Evolutionary conservation across 352 stramenopile species (phyloP).

Genomic region (Peronospora farinosa): DNA sequence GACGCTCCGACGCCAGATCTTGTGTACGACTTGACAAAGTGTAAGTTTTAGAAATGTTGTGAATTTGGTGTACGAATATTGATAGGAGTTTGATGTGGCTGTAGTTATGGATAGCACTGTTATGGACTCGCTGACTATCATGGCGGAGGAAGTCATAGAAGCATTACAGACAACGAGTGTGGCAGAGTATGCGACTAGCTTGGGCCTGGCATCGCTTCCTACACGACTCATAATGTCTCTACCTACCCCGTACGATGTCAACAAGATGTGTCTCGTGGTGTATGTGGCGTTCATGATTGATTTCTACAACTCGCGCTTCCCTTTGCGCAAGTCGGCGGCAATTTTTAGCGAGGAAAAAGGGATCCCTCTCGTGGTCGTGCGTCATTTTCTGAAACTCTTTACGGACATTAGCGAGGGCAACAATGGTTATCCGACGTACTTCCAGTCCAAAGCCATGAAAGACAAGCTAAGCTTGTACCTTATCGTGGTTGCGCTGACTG

Average conservation of each 20-base stretch:
- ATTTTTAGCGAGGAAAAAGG: constrained; percentile 69
- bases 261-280: constrained; percentile 61
- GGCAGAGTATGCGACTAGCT: constrained; percentile 44
- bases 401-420: constrained; percentile 49
- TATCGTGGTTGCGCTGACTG: constrained; percentile 63
- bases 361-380: constrained; percentile 64
- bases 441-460: constrained; percentile 72
- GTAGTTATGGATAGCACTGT: constrained; percentile 58
- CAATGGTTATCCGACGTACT: constrained; percentile 55
- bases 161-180: constrained; percentile 47
- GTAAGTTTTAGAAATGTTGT: constrained; percentile 33
- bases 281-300: constrained; percentile 72
- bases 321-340: constrained; percentile 55
- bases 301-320: constrained; percentile 56
- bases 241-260: constrained; percentile 58
- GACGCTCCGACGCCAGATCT: constrained; percentile 68
- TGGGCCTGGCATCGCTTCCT: constrained; percentile 41
- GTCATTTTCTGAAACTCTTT: constrained; percentile 66
- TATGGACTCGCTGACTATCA: constrained; percentile 72
- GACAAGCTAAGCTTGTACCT: constrained; percentile 78
- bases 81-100: not conserved
- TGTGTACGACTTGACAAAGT: constrained; percentile 77
- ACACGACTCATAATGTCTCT: constrained; percentile 67
- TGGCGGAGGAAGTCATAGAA: constrained; percentile 70
- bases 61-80: constrained; percentile 4